Conservation (phyloP, 225 moss, liverwort and hornwort genomes). For the Physcomitrium patens region DNA sequence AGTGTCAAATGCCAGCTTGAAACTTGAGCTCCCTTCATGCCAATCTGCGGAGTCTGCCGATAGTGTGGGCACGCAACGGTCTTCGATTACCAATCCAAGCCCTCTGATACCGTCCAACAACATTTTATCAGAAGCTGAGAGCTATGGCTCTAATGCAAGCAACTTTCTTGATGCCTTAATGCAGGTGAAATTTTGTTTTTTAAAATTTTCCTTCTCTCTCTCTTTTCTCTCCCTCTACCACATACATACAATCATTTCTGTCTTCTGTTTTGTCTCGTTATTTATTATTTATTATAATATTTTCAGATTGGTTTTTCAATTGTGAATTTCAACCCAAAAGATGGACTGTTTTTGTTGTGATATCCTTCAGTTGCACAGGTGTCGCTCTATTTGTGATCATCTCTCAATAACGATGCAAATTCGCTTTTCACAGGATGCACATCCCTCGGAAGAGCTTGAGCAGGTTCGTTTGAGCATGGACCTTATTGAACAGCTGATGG, state of each 20-base stretch:
- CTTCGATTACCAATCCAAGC: conserved; percentile 56
- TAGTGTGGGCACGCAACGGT: conserved; percentile 67
- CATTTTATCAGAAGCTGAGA: conserved; percentile 67
- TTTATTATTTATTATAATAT: too few species aligned
- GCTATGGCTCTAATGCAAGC: conserved; percentile 59
- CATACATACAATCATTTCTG: too few species aligned
- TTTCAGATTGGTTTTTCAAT: too few species aligned
- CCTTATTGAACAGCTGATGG: conserved; percentile 65
- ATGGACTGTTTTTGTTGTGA: background rate
- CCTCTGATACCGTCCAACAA: conserved; percentile 65
- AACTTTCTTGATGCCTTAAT: conserved; percentile 67
- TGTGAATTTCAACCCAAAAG: too few species aligned
- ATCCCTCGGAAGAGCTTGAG: conserved; percentile 51
- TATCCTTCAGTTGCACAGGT: background rate
- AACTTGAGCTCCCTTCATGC: conserved; percentile 87
- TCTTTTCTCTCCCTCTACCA: background rate
- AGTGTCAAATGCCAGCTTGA: conserved; percentile 63
- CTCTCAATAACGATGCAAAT: too few species aligned
- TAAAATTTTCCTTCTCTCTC: background rate
- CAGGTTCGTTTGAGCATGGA: conserved; percentile 49
- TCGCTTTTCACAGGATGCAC: conserved; percentile 39
- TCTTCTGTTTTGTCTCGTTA: too few species aligned
- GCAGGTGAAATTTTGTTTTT: conserved; percentile 36
- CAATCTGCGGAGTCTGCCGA: conserved; percentile 81
- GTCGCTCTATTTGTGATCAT: background rate